These are phyloP conservation scores for Lolium perenne DNA, from an alignment of 176 grass and related monocot genomes.

Conservation along the genomic window DNA sequence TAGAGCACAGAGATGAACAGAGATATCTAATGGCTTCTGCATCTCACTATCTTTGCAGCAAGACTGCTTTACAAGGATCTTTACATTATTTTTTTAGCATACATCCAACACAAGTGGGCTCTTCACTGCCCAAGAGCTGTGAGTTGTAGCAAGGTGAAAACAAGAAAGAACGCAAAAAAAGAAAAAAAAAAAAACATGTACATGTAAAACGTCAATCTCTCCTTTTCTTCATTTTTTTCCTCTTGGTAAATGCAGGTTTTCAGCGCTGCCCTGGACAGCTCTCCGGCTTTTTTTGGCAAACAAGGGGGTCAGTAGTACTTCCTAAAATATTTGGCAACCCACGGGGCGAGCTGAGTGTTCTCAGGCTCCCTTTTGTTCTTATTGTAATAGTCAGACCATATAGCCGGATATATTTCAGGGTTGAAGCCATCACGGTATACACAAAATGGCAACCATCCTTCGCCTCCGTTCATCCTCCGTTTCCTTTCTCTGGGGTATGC, in stretches of 20 bases:
- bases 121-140: constrained; percentile 49
- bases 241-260: constrained; percentile 42
- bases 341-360: constrained; percentile 88
- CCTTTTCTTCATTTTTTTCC: neutral
- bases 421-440: constrained; percentile 79
- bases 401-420: constrained; percentile 67
- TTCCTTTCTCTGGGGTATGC: constrained; percentile 90
- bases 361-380: constrained; percentile 80
- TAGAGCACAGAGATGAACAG: constrained; percentile 6
- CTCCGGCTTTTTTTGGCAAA: constrained; percentile 31
- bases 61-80: constrained; percentile 47
- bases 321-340: constrained; percentile 84
- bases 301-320: constrained; percentile 56
- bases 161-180: constrained; percentile 5
- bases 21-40: constrained; percentile 33
- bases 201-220: constrained; percentile 51
- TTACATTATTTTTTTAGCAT: constrained; percentile 58
- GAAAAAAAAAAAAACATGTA: constrained; percentile 50
- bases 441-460: constrained; percentile 89
- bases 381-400: constrained; percentile 93
- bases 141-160: constrained; percentile 39
- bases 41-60: constrained; percentile 47
- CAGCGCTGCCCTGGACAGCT: constrained; percentile 21
- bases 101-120: constrained; percentile 45
- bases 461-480: constrained; percentile 70